Evolutionary conservation across 169 alveolate species (phyloP).

Genomic region (Plasmodium malariae): DNA sequence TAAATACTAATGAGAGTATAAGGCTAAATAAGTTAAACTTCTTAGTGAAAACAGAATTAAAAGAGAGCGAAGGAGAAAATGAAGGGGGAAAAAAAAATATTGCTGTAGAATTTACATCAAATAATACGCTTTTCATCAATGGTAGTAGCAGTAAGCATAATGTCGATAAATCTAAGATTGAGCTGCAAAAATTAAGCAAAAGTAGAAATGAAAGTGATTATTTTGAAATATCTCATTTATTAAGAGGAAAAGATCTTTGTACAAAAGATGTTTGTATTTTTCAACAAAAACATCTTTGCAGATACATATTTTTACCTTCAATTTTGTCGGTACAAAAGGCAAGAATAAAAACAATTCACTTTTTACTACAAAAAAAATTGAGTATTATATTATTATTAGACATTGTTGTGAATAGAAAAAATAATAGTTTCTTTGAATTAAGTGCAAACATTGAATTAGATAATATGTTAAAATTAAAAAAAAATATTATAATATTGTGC

Average conservation of each 20-base stretch:
- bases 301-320: conserved; percentile 40
- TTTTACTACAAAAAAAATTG: conserved; percentile 28
- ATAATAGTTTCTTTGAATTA: conserved; percentile 12
- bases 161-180: neutral
- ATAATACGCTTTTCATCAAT: too few relatives aligned
- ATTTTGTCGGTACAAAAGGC: conserved; percentile 30
- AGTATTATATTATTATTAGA: conserved; percentile 22
- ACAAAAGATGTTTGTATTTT: neutral
- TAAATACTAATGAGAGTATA: neutral
- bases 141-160: neutral
- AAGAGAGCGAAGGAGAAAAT: neutral
- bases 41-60: neutral
- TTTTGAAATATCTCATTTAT: conserved; percentile 17
- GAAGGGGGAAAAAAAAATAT: neutral
- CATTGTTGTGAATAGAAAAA: conserved; percentile 29
- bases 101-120: too few relatives aligned
- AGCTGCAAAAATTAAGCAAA: neutral
- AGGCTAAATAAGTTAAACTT: neutral
- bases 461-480: conserved; percentile 44
- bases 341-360: conserved; percentile 43
- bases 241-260: neutral
- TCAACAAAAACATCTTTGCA: conserved; percentile 11
- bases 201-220: neutral
- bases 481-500: conserved; percentile 15
- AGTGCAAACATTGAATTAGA: conserved; percentile 43